A percentile compares a stretch with the other conserved stretches of the same genome.
Conservation (phyloP, 2,329 filamentous ascomycete genomes). For the Epichloe typhina region DNA sequence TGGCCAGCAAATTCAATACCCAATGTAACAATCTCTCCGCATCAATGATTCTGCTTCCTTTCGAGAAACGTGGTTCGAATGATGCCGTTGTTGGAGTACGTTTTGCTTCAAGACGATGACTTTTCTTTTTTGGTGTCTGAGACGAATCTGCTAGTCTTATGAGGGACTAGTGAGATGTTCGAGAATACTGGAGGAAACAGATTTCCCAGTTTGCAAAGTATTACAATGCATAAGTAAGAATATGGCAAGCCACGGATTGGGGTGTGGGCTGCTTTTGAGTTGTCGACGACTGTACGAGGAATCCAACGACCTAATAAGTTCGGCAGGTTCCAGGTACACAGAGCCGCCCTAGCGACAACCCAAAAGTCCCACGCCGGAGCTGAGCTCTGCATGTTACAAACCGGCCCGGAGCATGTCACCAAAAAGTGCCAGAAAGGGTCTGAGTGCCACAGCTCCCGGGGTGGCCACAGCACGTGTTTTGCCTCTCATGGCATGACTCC, state of each 20-base stretch:
- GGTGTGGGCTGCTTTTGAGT: conserved; percentile 14
- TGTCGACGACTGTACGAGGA: conserved; percentile 2
- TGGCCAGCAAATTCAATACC: neutral
- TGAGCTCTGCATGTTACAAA: conserved; percentile 9
- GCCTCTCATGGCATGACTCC: conserved; percentile 2
- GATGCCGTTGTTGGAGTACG: neutral
- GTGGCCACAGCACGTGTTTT: conserved; percentile 9
- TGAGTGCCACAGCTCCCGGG: conserved; percentile 3
- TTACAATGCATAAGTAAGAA: neutral
- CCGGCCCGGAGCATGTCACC: conserved; percentile 2
- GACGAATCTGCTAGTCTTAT: neutral
- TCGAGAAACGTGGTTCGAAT: neutral
- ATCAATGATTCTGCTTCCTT: neutral
- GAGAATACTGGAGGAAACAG: neutral
- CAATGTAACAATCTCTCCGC: neutral
- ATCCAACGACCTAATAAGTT: conserved; percentile 3
- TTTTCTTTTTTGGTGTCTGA: neutral
- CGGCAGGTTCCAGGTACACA: conserved; percentile 5
- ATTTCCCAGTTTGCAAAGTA: neutral
- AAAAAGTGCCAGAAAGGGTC: conserved; percentile 4
- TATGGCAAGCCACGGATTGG: conserved; percentile 1
- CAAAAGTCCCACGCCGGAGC: conserved; percentile 11
- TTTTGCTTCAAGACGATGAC: neutral
- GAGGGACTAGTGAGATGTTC: neutral
- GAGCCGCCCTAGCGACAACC: conserved; percentile 7